These are phyloP conservation scores for Breynia disticha DNA, from an alignment of 441 rosid species.

Conservation along the genomic window DNA sequence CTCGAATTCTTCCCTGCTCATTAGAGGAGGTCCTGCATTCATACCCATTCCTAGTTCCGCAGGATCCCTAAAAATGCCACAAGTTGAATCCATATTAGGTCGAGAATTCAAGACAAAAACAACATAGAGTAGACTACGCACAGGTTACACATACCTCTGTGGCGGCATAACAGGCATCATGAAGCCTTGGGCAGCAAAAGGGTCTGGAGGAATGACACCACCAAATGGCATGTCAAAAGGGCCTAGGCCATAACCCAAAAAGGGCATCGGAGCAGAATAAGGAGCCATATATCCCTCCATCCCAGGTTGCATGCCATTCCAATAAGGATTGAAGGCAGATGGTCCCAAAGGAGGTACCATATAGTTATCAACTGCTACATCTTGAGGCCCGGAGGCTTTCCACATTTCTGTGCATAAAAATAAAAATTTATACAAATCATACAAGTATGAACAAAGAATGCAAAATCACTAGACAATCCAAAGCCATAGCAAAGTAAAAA, in stretches of 20 bases:
- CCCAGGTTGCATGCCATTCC: constrained; percentile 81
- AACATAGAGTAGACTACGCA: not conserved
- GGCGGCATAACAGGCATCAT: constrained; percentile 61
- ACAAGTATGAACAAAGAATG: not conserved
- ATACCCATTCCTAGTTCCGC: constrained; percentile 75
- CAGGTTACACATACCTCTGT: constrained; percentile 35
- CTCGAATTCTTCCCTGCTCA: constrained; percentile 92
- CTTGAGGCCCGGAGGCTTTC: constrained; percentile 59
- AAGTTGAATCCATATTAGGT: not conserved
- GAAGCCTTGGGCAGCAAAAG: constrained; percentile 47
- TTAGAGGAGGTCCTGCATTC: constrained; percentile 60
- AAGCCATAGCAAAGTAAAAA: not conserved
- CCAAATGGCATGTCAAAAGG: constrained; percentile 62
- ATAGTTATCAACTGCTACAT: constrained; percentile 66
- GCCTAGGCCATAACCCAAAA: constrained; percentile 66
- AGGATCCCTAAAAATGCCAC: constrained; percentile 50
- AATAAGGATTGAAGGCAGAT: constrained; percentile 61
- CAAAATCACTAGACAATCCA: not conserved
- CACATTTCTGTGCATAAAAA: constrained; percentile 56
- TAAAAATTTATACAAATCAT: constrained; percentile 2
- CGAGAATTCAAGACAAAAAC: not conserved
- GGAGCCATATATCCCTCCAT: constrained; percentile 71
- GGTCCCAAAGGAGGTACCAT: constrained; percentile 89
- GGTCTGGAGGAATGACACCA: constrained; percentile 54
- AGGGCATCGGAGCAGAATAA: constrained; percentile 59